phyloP scores from a whole-genome alignment of 805 yeast genomes.

The Candida ovalis region DNA sequence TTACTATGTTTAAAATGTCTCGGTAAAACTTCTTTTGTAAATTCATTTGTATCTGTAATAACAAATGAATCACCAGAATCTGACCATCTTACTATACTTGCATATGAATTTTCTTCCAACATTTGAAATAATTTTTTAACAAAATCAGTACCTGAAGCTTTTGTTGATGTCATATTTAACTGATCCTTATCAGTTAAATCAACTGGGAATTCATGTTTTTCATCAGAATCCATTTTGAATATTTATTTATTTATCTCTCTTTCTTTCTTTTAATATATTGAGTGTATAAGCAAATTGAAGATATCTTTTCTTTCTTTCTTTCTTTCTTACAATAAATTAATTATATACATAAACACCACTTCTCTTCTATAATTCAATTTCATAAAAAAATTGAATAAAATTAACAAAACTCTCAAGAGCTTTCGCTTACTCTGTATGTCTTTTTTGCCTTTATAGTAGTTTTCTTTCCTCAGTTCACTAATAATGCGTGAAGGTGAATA shows the following conservation, averaged over 20 bases:
- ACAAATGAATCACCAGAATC: constrained; percentile 81
- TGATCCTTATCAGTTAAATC: neutral
- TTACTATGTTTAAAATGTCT: constrained; percentile 92
- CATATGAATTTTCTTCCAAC: constrained; percentile 78
- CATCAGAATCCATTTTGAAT: neutral
- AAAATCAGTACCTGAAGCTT: constrained; percentile 45
- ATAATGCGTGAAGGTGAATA: no score
- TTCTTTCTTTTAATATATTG: no score
- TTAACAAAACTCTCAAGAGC: no score
- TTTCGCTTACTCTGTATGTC: no score
- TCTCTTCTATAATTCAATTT: no score
- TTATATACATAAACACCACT: no score
- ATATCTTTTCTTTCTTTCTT: no score
- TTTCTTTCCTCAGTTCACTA: no score
- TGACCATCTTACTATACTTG: constrained; percentile 81
- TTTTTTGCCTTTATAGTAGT: no score
- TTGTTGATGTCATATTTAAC: neutral
- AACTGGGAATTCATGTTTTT: neutral
- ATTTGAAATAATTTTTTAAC: constrained; percentile 77
- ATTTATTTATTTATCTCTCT: neutral
- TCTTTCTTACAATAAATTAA: no score
- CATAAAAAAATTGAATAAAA: no score
- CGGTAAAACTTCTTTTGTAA: constrained; percentile 84
- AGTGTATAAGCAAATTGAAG: no score
- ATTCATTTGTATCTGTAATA: constrained; percentile 84